These are phyloP conservation scores for Gloeophyllum trabeum DNA, from an alignment of 768 basidiomycete species.

Conservation along the genomic window DNA sequence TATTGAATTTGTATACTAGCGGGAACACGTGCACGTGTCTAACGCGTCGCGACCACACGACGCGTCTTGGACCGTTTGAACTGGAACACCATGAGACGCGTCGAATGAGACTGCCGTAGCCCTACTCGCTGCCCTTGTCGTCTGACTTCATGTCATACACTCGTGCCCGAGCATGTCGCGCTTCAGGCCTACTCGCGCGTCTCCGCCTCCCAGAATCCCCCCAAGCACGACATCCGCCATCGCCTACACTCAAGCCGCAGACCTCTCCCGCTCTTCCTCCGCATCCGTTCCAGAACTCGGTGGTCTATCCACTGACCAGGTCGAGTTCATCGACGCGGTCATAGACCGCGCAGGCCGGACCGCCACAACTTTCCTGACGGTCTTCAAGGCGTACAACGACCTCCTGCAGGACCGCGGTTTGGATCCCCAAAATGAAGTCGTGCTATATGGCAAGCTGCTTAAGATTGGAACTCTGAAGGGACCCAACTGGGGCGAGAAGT, in stretches of 20 bases:
- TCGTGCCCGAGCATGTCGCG: too few relatives aligned
- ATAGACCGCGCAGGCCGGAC: slow-evolving; percentile 53
- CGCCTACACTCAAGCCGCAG: not conserved
- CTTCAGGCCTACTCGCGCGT: slow-evolving; percentile 22
- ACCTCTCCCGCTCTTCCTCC: slow-evolving; percentile 13
- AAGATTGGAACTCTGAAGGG: slow-evolving; percentile 79
- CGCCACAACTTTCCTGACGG: slow-evolving; percentile 66
- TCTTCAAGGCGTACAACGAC: slow-evolving; percentile 83
- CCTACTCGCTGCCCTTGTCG: too few relatives aligned
- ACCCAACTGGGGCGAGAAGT: slow-evolving; percentile 72
- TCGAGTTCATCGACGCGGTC: slow-evolving; percentile 67
- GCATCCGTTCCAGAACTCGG: slow-evolving; percentile 16
- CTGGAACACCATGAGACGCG: too few relatives aligned
- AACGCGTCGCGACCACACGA: too few relatives aligned
- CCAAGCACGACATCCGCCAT: too few relatives aligned
- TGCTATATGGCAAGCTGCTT: slow-evolving; percentile 72
- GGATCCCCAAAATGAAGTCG: slow-evolving; percentile 67
- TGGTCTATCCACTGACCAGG: slow-evolving; percentile 29
- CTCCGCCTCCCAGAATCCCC: slow-evolving; percentile 15
- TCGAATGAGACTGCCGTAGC: too few relatives aligned
- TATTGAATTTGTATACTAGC: too few relatives aligned
- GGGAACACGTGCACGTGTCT: too few relatives aligned
- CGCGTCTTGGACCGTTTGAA: too few relatives aligned
- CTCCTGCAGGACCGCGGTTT: slow-evolving; percentile 63
- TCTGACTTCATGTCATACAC: too few relatives aligned